Evolutionary conservation across 768 basidiomycete species (phyloP).

Genomic region (Leccinellum rugosiceps): DNA sequence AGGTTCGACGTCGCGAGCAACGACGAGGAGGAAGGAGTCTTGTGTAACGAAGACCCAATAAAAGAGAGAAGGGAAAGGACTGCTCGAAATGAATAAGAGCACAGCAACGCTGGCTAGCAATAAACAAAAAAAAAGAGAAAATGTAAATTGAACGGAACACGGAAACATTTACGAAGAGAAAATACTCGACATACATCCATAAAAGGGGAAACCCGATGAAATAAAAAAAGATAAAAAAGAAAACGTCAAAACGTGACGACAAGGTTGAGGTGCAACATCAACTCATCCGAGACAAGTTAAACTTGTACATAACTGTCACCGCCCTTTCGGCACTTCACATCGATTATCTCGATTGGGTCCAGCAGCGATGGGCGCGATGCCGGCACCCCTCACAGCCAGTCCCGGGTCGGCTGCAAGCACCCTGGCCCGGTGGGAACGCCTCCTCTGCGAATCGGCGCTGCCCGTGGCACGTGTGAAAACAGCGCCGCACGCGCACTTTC

Average conservation of each 20-base stretch:
- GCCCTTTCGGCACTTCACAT: slow-evolving; percentile 10
- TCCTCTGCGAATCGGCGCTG: background rate
- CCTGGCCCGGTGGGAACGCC: slow-evolving; percentile 2
- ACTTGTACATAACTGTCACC: slow-evolving; percentile 15
- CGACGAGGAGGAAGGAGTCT: slow-evolving; percentile 24
- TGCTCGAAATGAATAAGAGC: slow-evolving; percentile 32
- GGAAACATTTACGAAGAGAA: slow-evolving; percentile 4
- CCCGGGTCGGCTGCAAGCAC: background rate
- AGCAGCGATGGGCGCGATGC: slow-evolving; percentile 11
- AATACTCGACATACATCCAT: slow-evolving; percentile 15
- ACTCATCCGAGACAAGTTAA: slow-evolving; percentile 28
- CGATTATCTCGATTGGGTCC: slow-evolving; percentile 8
- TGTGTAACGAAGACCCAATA: slow-evolving; percentile 24
- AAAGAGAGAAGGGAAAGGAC: slow-evolving; percentile 21
- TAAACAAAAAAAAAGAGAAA: slow-evolving; percentile 16
- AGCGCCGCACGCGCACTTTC: slow-evolving; percentile 23
- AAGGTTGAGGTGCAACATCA: slow-evolving; percentile 13
- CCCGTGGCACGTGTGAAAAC: slow-evolving; percentile 12
- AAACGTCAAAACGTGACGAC: slow-evolving; percentile 21
- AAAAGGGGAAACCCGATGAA: slow-evolving; percentile 7
- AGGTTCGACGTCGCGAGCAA: slow-evolving; percentile 20
- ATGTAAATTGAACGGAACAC: background rate
- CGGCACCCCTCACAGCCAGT: slow-evolving; percentile 16
- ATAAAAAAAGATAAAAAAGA: slow-evolving; percentile 11
- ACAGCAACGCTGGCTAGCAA: slow-evolving; percentile 20